These are phyloP conservation scores for Amphibolis antarctica DNA, from an alignment of 106 monocot species.

Conservation along the genomic window DNA sequence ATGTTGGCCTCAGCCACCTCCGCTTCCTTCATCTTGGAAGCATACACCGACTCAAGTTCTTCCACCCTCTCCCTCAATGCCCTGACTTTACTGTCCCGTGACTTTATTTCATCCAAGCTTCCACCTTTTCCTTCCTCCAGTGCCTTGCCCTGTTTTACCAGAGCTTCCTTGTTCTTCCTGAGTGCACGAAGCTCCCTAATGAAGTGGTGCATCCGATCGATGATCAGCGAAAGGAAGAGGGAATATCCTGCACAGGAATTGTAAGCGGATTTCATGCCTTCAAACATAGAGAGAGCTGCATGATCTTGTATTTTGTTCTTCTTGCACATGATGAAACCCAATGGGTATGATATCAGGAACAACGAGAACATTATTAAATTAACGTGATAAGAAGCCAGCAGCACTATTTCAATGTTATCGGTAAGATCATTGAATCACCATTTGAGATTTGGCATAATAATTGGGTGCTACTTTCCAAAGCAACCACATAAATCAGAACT, in stretches of 20 bases:
- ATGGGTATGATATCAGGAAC: background rate
- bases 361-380: background rate
- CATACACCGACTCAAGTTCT: constrained; percentile 24
- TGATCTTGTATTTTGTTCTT: too few species aligned
- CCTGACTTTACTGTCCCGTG: constrained; percentile 31
- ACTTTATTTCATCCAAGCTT: constrained; percentile 33
- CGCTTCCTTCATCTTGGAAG: constrained; percentile 26
- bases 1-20: constrained; percentile 45
- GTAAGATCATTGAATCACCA: too few species aligned
- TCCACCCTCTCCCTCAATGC: constrained; percentile 34
- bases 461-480: too few species aligned
- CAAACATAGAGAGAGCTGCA: too few species aligned
- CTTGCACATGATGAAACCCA: background rate
- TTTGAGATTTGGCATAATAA: too few species aligned
- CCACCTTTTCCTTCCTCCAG: constrained; percentile 37
- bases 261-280: background rate
- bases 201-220: constrained; percentile 85
- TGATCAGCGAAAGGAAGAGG: constrained; percentile 58
- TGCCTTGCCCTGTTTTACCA: constrained; percentile 44
- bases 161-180: constrained; percentile 53
- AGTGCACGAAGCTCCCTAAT: constrained; percentile 51
- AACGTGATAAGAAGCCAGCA: background rate
- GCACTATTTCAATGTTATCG: background rate
- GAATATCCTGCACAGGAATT: constrained; percentile 44
- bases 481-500: too few species aligned